A percentile compares a stretch with the other conserved stretches of the same genome.
Evolutionary conservation across 2,329 filamentous ascomycete genomes (phyloP).

Genomic region (Trichoderma afroharzianum): DNA sequence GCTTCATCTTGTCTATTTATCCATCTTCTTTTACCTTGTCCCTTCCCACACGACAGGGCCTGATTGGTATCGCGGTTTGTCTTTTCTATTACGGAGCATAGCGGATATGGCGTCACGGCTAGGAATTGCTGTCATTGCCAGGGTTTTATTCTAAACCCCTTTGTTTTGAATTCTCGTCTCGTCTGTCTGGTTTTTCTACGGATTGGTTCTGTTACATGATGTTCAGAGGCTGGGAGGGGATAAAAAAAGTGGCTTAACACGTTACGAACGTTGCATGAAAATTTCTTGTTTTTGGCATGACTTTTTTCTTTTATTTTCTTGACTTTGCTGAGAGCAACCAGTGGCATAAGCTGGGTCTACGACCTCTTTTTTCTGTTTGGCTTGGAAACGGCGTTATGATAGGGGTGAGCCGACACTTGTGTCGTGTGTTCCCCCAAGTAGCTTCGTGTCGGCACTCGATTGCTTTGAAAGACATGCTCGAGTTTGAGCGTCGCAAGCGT

Average conservation of each 20-base stretch:
- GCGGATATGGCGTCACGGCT: conserved; percentile 37
- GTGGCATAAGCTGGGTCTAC: neutral
- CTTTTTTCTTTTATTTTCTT: neutral
- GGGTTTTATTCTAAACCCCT: conserved; percentile 12
- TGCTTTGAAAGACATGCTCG: conserved; percentile 1
- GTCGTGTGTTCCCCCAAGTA: neutral
- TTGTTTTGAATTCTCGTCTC: neutral
- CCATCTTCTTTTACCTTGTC: conserved; percentile 16
- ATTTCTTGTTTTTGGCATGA: conserved; percentile 9
- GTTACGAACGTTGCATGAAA: conserved; percentile 10
- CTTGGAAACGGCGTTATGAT: conserved; percentile 16
- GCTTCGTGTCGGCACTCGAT: conserved; percentile 2
- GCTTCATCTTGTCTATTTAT: conserved; percentile 23
- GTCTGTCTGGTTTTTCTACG: neutral
- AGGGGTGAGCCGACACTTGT: neutral
- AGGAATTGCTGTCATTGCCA: conserved; percentile 24
- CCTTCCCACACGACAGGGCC: conserved; percentile 20
- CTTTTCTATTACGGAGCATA: conserved; percentile 33
- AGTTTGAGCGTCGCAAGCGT: neutral
- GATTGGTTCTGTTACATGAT: neutral
- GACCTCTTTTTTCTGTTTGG: neutral
- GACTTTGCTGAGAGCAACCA: conserved; percentile 5
- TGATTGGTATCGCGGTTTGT: conserved; percentile 17
- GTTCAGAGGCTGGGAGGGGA: conserved; percentile 5
- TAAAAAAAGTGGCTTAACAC: conserved; percentile 12